Percentiles rank a stretch among this genome's conserved stretches.
phyloP scores from a whole-genome alignment of 129 eudicot species.

The Scalesia atractyloides region DNA sequence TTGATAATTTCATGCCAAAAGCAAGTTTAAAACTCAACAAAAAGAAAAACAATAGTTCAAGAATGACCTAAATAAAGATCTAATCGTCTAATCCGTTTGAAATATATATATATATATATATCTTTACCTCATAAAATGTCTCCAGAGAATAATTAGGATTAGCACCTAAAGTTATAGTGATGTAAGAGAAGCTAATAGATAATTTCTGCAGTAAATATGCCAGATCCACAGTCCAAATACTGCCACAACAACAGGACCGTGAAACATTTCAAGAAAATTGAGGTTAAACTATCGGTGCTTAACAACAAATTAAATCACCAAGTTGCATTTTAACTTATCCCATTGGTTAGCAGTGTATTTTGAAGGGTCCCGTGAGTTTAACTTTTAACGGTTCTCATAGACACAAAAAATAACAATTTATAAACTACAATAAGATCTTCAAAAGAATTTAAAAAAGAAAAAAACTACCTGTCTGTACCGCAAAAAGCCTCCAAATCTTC shows the following conservation, averaged over 20 bases:
- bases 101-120: constrained; percentile 9
- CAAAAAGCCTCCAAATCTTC: constrained; percentile 67
- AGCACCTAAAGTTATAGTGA: constrained; percentile 91
- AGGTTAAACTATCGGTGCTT: neutral
- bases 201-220: constrained; percentile 86
- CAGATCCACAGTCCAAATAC: constrained; percentile 98
- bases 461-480: constrained; percentile 60
- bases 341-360: too few species aligned
- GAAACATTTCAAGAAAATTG: neutral
- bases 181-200: constrained; percentile 72
- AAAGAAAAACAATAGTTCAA: neutral
- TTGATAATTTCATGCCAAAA: too few species aligned
- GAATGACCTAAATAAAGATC: neutral
- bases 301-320: constrained; percentile 17
- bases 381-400: too few species aligned
- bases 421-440: neutral
- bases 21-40: neutral
- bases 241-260: constrained; percentile 38
- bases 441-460: neutral
- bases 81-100: constrained; percentile 4
- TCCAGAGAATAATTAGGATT: constrained; percentile 79
- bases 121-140: constrained; percentile 78
- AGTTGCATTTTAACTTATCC: too few species aligned
- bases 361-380: too few species aligned
- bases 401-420: neutral